Conservation (phyloP, 2,329 filamentous ascomycete genomes). For the Cercospora sp. region DNA sequence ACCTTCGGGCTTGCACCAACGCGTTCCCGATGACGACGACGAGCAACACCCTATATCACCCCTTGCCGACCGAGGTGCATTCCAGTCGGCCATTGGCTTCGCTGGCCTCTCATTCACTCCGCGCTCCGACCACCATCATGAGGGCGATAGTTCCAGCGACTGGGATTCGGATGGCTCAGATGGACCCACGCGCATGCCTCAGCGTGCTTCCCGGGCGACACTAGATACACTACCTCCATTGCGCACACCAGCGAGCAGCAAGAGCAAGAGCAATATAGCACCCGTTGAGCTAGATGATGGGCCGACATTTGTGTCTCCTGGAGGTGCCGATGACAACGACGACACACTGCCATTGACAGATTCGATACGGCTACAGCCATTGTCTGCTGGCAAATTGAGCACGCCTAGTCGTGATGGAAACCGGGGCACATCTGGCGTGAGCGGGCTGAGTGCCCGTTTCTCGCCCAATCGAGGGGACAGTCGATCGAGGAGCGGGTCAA, state of each 20-base stretch:
- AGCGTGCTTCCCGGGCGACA: slow-evolving; percentile 23
- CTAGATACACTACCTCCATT: slow-evolving; percentile 35
- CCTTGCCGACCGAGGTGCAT: slow-evolving; percentile 48
- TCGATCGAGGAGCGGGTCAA: slow-evolving; percentile 44
- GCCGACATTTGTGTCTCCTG: slow-evolving; percentile 56
- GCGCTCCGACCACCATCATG: neutral
- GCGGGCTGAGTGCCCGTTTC: slow-evolving; percentile 57
- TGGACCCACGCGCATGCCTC: slow-evolving; percentile 23
- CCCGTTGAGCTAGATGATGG: slow-evolving; percentile 54
- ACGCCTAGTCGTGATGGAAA: slow-evolving; percentile 50
- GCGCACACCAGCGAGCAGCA: slow-evolving; percentile 27
- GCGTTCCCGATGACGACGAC: slow-evolving; percentile 40
- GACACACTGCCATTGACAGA: slow-evolving; percentile 63
- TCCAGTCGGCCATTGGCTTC: slow-evolving; percentile 53
- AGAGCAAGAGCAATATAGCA: slow-evolving; percentile 38
- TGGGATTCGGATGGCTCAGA: slow-evolving; percentile 28
- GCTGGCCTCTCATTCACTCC: slow-evolving; percentile 47
- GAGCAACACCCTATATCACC: slow-evolving; percentile 42
- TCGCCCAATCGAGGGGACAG: slow-evolving; percentile 44
- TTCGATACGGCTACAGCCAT: slow-evolving; percentile 56
- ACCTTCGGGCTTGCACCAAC: slow-evolving; percentile 38
- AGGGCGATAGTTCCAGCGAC: slow-evolving; percentile 12
- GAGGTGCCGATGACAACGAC: slow-evolving; percentile 48
- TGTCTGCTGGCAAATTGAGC: slow-evolving; percentile 50
- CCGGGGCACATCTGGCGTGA: slow-evolving; percentile 37